Conservation (phyloP, 345 rosid species). For the Heritiera fomes region DNA sequence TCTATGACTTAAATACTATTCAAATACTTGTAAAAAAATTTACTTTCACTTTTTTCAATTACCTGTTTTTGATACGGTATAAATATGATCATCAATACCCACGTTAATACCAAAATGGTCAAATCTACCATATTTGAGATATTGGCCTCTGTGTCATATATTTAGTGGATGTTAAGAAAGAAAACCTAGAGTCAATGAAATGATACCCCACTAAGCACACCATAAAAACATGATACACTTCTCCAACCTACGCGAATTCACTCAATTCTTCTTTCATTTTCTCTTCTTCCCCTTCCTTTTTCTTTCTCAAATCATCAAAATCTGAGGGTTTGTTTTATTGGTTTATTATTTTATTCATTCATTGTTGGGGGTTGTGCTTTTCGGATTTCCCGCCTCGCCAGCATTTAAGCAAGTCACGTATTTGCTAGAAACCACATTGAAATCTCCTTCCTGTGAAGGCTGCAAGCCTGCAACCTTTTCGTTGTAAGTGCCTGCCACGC, state of each 20-base stretch:
- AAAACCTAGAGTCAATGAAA: not conserved
- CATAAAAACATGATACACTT: not conserved
- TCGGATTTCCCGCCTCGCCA: not conserved
- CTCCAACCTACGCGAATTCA: not conserved
- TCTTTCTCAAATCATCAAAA: not conserved
- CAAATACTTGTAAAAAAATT: too few species aligned
- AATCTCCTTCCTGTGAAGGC: not conserved
- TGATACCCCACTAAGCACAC: not conserved
- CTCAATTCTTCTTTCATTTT: not conserved
- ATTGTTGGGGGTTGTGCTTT: not conserved
- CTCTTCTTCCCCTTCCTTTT: not conserved
- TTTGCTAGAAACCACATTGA: conserved; percentile 14
- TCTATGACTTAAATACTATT: too few species aligned
- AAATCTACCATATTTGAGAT: not conserved
- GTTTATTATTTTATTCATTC: not conserved
- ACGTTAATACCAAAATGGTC: too few species aligned
- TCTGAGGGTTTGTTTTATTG: not conserved
- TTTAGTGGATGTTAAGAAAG: not conserved
- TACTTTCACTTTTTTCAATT: too few species aligned
- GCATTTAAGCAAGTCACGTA: conserved; percentile 19
- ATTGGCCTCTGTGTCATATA: not conserved
- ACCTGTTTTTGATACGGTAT: too few species aligned
- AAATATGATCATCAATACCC: too few species aligned
- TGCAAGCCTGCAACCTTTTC: not conserved
- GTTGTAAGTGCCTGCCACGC: not conserved